Percentiles rank a stretch among this genome's conserved stretches.
These are phyloP conservation scores for Diplosphaera chodatii DNA, from an alignment of 139 green algal genomes.

Conservation along the genomic window DNA sequence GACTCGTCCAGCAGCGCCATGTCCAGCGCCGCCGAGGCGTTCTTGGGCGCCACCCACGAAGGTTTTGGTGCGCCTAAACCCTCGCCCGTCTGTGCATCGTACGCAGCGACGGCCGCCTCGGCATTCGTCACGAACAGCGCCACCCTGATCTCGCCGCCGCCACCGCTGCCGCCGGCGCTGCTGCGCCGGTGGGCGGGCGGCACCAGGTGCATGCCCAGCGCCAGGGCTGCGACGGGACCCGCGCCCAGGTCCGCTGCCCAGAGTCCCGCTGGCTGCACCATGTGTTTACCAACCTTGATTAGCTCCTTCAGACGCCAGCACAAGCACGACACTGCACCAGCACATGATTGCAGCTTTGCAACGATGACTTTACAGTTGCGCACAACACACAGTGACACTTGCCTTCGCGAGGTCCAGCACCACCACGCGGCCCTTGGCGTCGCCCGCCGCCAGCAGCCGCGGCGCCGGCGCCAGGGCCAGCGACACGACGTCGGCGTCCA, in stretches of 20 bases:
- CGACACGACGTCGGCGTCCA: slow-evolving; percentile 16
- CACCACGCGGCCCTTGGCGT: slow-evolving; percentile 20
- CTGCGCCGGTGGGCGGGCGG: too few relatives aligned
- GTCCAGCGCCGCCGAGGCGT: slow-evolving; percentile 21
- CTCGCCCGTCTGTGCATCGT: slow-evolving; percentile 15
- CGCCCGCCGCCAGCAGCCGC: slow-evolving; percentile 30
- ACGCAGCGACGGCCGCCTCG: slow-evolving; percentile 17
- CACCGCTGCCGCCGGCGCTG: too few relatives aligned
- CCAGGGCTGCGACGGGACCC: too few relatives aligned
- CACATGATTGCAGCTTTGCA: too few relatives aligned
- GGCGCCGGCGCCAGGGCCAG: slow-evolving; percentile 18
- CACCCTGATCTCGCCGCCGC: slow-evolving; percentile 16
- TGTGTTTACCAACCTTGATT: too few relatives aligned
- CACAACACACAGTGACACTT: too few relatives aligned
- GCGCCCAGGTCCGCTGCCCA: background rate
- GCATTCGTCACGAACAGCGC: slow-evolving; percentile 22
- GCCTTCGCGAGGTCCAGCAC: slow-evolving; percentile 26
- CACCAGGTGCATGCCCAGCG: too few relatives aligned
- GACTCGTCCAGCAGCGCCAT: slow-evolving; percentile 27
- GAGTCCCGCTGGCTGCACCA: slow-evolving; percentile 12
- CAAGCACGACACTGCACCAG: too few relatives aligned
- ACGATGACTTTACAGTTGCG: too few relatives aligned
- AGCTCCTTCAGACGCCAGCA: too few relatives aligned
- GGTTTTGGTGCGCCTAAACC: background rate
- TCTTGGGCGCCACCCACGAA: slow-evolving; percentile 31